A percentile compares a stretch with the other conserved stretches of the same genome.
These are phyloP conservation scores for Cruciata laevipes DNA, from an alignment of 257 asterid species.

Conservation along the genomic window DNA sequence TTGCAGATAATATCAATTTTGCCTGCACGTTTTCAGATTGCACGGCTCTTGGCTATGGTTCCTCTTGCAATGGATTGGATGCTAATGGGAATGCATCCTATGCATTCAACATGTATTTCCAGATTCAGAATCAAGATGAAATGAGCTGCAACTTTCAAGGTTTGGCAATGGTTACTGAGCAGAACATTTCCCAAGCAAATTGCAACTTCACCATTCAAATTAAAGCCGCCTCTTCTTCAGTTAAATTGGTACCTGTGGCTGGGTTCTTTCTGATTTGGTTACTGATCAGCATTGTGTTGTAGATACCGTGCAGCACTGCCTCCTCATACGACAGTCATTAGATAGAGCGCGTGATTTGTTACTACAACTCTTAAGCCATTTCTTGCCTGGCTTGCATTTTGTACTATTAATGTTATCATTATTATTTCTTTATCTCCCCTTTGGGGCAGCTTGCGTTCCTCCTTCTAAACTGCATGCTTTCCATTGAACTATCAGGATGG, in stretches of 20 bases:
- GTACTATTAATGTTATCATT: neutral
- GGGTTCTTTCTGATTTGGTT: constrained; percentile 14
- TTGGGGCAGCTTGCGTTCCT: too few relatives aligned
- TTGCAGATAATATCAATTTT: constrained; percentile 28
- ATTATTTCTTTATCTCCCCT: too few relatives aligned
- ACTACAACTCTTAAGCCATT: neutral
- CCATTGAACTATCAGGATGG: too few relatives aligned
- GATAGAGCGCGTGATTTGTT: neutral
- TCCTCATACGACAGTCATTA: neutral
- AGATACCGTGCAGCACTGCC: constrained; percentile 3
- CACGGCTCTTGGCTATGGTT: constrained; percentile 38
- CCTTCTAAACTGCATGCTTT: too few relatives aligned
- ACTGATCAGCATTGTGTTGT: constrained; percentile 4
- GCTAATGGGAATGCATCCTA: constrained; percentile 34
- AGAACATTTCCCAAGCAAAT: constrained; percentile 31
- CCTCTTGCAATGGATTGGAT: constrained; percentile 36
- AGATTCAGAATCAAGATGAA: constrained; percentile 29
- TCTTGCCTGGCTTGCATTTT: neutral
- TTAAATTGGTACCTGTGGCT: constrained; percentile 18
- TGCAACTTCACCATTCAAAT: constrained; percentile 40
- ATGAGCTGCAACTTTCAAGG: constrained; percentile 37
- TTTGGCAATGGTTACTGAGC: constrained; percentile 30
- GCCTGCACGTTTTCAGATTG: constrained; percentile 40
- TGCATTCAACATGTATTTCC: constrained; percentile 36
- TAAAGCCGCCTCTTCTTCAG: constrained; percentile 15